Conservation (phyloP, 2,329 filamentous ascomycete genomes). For the Colletotrichum aenigma region DNA sequence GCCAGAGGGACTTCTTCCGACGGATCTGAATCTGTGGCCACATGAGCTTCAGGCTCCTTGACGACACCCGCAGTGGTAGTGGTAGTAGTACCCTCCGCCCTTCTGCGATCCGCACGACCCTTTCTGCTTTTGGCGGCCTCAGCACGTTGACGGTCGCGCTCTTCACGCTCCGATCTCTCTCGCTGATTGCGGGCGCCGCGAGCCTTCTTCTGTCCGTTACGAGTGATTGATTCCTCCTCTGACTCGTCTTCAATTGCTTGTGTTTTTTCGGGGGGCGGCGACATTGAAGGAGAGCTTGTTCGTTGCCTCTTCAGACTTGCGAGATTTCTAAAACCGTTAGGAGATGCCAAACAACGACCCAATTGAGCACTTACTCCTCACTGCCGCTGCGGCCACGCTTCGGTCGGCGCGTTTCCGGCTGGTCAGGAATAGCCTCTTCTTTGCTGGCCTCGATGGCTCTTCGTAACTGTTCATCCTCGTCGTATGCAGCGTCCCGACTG, state of each 20-base stretch:
- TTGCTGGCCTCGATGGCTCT: slow-evolving; percentile 96
- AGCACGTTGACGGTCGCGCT: slow-evolving; percentile 73
- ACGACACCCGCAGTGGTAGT: slow-evolving; percentile 32
- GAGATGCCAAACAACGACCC: neutral
- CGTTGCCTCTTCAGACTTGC: slow-evolving; percentile 80
- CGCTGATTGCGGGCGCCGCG: slow-evolving; percentile 64
- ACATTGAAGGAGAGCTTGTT: slow-evolving; percentile 76
- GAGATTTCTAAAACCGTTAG: slow-evolving; percentile 60
- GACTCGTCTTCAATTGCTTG: slow-evolving; percentile 65
- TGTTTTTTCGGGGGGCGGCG: slow-evolving; percentile 57
- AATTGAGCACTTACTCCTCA: slow-evolving; percentile 76
- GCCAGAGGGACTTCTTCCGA: slow-evolving; percentile 69
- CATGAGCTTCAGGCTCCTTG: slow-evolving; percentile 38
- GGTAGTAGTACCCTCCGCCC: slow-evolving; percentile 75
- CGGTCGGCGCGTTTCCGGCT: slow-evolving; percentile 65
- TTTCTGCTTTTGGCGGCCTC: slow-evolving; percentile 83
- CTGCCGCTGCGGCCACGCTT: slow-evolving; percentile 91
- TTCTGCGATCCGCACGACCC: slow-evolving; percentile 79
- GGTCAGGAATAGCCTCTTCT: slow-evolving; percentile 67
- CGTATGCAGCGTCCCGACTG: slow-evolving; percentile 91
- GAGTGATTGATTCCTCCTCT: slow-evolving; percentile 67
- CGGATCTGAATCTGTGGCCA: slow-evolving; percentile 69
- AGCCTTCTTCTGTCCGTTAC: slow-evolving; percentile 63
- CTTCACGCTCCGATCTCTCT: slow-evolving; percentile 71
- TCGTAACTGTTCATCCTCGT: slow-evolving; percentile 89